Evolutionary conservation across 768 basidiomycete species (phyloP).

Genomic region (Leccinum imitatum): DNA sequence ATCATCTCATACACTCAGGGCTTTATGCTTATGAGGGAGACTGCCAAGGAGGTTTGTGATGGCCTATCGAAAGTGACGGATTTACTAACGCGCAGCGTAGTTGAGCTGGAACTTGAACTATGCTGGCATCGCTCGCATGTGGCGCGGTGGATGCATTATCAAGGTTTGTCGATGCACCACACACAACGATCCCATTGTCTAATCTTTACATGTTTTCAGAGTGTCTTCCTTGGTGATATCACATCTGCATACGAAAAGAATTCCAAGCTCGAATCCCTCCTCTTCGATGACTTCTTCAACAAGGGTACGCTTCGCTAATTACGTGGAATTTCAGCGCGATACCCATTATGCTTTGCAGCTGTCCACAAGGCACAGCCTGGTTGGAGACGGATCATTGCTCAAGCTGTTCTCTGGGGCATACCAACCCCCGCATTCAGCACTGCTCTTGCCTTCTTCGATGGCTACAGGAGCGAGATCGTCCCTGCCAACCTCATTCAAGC

Average conservation of each 20-base stretch:
- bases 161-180: conserved; percentile 50
- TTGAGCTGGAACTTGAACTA: conserved; percentile 92
- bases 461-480: conserved; percentile 92
- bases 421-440: conserved; percentile 98
- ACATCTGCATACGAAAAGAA: conserved; percentile 88
- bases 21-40: conserved; percentile 99
- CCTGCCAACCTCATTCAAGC: conserved; percentile 95
- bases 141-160: conserved; percentile 99
- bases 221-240: conserved; percentile 94
- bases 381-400: conserved; percentile 96
- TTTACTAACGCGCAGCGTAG: conserved; percentile 34
- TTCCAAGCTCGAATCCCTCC: conserved; percentile 79
- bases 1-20: conserved; percentile 99
- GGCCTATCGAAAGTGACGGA: not conserved
- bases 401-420: conserved; percentile 96
- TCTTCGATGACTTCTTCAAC: conserved; percentile 98
- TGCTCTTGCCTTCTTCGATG: conserved; percentile 97
- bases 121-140: conserved; percentile 97
- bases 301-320: conserved; percentile 51
- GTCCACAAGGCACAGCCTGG: conserved; percentile 94
- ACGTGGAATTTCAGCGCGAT: not conserved
- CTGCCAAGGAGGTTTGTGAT: conserved; percentile 78
- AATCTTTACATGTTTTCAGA: conserved; percentile 39
- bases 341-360: conserved; percentile 42
- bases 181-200: conserved; percentile 12